Evolutionary conservation across 805 yeast species (phyloP).

Genomic region (Pichia deserticola): DNA sequence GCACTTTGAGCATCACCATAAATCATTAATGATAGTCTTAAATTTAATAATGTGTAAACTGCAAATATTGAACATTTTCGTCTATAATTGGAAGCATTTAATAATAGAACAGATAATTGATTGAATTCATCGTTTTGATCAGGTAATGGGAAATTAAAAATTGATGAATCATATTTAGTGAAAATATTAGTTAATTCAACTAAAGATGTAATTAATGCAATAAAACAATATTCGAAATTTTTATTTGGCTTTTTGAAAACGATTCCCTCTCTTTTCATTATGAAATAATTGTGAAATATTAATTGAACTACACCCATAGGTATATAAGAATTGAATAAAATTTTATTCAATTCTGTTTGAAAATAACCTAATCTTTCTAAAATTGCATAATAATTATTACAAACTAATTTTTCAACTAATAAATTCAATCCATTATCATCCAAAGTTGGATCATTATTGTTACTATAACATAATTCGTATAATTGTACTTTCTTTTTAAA

Average conservation of each 20-base stretch:
- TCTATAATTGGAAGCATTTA: slow-evolving; percentile 10
- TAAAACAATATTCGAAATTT: slow-evolving; percentile 7
- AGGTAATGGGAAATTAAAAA: slow-evolving; percentile 1
- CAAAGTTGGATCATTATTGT: background rate
- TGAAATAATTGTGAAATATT: slow-evolving; percentile 7
- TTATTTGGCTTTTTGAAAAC: slow-evolving; percentile 9
- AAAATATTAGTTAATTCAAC: slow-evolving; percentile 9
- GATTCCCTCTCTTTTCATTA: background rate
- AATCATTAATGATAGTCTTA: slow-evolving; percentile 7
- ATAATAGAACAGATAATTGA: slow-evolving; percentile 5
- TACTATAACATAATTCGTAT: background rate
- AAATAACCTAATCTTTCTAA: slow-evolving; percentile 12
- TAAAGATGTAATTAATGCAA: slow-evolving; percentile 8
- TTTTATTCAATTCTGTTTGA: slow-evolving; percentile 8
- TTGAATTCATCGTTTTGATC: slow-evolving; percentile 5
- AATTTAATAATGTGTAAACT: slow-evolving; percentile 4
- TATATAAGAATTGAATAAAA: slow-evolving; percentile 8
- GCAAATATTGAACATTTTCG: slow-evolving; percentile 5
- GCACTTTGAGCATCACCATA: slow-evolving; percentile 10
- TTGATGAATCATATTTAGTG: background rate
- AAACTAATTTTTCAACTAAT: slow-evolving; percentile 2
- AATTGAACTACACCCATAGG: slow-evolving; percentile 9
- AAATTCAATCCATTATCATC: background rate
- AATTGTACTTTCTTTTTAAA: background rate
- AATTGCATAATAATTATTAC: slow-evolving; percentile 9